Percentiles rank a stretch among this genome's conserved stretches.
phyloP scores from a whole-genome alignment of 2,329 filamentous ascomycete genomes.

The Verticillium tricorpus region DNA sequence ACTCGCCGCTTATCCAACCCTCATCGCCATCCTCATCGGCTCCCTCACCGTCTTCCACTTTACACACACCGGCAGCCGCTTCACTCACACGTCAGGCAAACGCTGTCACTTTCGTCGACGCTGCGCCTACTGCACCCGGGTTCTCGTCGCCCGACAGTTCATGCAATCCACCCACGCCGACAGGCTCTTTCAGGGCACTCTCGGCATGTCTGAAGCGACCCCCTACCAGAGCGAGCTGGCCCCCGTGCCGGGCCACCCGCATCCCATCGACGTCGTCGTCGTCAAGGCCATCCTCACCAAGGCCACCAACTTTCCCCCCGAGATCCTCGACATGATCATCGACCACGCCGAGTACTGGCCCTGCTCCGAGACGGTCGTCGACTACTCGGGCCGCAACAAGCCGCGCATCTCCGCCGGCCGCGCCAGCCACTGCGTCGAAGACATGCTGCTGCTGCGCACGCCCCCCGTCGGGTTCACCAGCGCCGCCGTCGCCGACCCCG shows the following conservation, averaged over 20 bases:
- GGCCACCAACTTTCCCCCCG: conserved; percentile 41
- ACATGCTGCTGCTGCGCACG: conserved; percentile 33
- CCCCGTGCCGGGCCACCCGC: conserved; percentile 24
- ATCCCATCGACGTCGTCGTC: conserved; percentile 42
- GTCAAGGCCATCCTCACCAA: conserved; percentile 43
- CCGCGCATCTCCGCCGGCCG: conserved; percentile 19
- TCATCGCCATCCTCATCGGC: neutral
- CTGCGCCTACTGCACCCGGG: neutral
- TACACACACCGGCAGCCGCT: neutral
- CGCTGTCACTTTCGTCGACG: neutral
- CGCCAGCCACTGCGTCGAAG: conserved; percentile 11
- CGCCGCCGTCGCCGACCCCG: conserved; percentile 5
- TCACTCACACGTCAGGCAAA: neutral
- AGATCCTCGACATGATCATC: conserved; percentile 51
- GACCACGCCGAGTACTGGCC: conserved; percentile 62
- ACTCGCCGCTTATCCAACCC: neutral
- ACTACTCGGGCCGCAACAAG: conserved; percentile 14
- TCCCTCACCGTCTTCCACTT: neutral
- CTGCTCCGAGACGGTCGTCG: conserved; percentile 32
- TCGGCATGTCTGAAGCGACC: neutral
- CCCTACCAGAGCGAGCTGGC: neutral
- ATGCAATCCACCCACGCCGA: neutral
- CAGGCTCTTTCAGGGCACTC: neutral
- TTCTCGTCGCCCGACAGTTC: neutral
- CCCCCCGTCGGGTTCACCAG: conserved; percentile 31